These are phyloP conservation scores for Exophiala lecanii-corni DNA, from an alignment of 2,329 filamentous ascomycete genomes.

Conservation along the genomic window DNA sequence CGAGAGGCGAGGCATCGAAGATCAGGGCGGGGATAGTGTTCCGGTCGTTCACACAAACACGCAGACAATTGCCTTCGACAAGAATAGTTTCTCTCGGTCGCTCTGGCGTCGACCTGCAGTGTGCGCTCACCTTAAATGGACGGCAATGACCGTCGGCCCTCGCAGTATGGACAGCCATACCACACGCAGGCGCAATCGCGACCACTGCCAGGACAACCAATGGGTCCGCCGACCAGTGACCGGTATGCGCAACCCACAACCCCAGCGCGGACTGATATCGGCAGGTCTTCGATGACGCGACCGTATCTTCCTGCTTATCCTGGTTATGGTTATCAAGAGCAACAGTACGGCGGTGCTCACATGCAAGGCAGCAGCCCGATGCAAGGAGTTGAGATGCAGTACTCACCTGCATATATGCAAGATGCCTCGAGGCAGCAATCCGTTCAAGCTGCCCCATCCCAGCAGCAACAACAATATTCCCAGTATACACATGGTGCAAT, in stretches of 20 bases:
- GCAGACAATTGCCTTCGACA: no score
- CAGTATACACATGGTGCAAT: slow-evolving; percentile 63
- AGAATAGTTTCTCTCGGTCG: slow-evolving; percentile 13
- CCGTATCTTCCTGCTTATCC: slow-evolving; percentile 37
- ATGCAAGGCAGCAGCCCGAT: slow-evolving; percentile 43
- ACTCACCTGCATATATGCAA: slow-evolving; percentile 62
- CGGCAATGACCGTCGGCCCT: slow-evolving; percentile 66
- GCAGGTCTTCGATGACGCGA: slow-evolving; percentile 34
- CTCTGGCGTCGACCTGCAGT: slow-evolving; percentile 22
- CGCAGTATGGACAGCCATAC: slow-evolving; percentile 68
- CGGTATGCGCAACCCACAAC: slow-evolving; percentile 42
- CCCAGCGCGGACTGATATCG: slow-evolving; percentile 34
- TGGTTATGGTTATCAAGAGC: slow-evolving; percentile 54
- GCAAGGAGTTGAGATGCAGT: slow-evolving; percentile 54
- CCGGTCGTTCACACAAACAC: no score
- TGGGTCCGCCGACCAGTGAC: slow-evolving; percentile 42
- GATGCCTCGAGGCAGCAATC: slow-evolving; percentile 31
- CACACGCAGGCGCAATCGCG: slow-evolving; percentile 44
- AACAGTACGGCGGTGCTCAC: slow-evolving; percentile 53
- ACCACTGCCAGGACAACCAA: slow-evolving; percentile 28
- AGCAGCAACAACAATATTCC: slow-evolving; percentile 52
- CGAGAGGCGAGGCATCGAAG: slow-evolving; percentile 14
- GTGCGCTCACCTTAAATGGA: slow-evolving; percentile 57
- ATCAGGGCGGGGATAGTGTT: slow-evolving; percentile 12
- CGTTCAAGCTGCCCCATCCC: slow-evolving; percentile 27